These are phyloP conservation scores for Royoungia palumana DNA, from an alignment of 768 basidiomycete species.

Conservation along the genomic window DNA sequence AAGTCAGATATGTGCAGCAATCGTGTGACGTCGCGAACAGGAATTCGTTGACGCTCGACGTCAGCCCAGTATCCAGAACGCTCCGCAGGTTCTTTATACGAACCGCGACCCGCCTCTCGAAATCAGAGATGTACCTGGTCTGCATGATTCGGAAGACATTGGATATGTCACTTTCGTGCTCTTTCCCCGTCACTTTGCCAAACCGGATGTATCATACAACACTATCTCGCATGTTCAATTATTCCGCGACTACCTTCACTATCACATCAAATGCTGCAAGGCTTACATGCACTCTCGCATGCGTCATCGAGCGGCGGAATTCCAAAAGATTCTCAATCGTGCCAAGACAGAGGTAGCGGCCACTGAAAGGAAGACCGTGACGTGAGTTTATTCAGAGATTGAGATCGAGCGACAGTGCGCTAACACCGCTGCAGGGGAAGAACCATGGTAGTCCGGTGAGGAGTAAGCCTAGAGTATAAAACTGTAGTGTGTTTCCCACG, in stretches of 20 bases:
- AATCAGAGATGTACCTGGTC: constrained; percentile 80
- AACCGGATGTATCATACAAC: constrained; percentile 57
- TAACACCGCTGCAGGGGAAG: constrained; percentile 43
- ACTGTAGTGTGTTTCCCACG: constrained; percentile 17
- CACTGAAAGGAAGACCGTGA: constrained; percentile 87
- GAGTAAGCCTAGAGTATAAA: not conserved
- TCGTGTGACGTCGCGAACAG: constrained; percentile 36
- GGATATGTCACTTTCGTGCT: constrained; percentile 98
- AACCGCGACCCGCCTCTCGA: constrained; percentile 96
- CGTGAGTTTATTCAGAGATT: constrained; percentile 40
- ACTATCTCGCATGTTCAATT: constrained; percentile 95
- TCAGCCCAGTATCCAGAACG: constrained; percentile 89
- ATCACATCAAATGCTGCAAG: constrained; percentile 98
- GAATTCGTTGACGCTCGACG: constrained; percentile 99
- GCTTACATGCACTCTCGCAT: constrained; percentile 99
- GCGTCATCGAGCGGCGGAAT: constrained; percentile 90
- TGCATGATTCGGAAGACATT: constrained; percentile 80
- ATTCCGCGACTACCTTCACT: constrained; percentile 98
- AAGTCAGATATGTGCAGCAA: not conserved
- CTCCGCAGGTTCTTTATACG: constrained; percentile 94
- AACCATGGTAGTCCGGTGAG: constrained; percentile 53
- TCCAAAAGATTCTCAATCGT: constrained; percentile 92
- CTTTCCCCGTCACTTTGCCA: constrained; percentile 92
- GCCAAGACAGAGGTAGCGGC: constrained; percentile 89
- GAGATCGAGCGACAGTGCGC: not conserved